phyloP scores from a whole-genome alignment of 1,284 basidiomycete species.

The Agroathelia rolfsii region DNA sequence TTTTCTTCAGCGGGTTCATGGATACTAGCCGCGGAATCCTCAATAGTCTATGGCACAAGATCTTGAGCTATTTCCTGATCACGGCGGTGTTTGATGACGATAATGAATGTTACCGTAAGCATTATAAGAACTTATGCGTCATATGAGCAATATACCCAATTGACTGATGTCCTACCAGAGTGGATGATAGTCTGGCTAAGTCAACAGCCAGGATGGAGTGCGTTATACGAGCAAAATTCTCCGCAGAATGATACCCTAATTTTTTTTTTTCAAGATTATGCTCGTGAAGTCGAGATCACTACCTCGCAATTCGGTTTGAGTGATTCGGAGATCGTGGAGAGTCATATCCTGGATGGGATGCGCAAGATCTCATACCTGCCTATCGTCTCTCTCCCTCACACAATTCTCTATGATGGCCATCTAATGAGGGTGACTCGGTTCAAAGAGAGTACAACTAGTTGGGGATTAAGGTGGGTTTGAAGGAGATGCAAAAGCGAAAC shows the following conservation, averaged over 20 bases:
- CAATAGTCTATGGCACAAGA: constrained; percentile 33
- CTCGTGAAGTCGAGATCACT: constrained; percentile 42
- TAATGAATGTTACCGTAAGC: constrained; percentile 48
- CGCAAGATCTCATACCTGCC: constrained; percentile 40
- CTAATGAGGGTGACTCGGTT: constrained; percentile 36
- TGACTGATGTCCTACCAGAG: constrained; percentile 20
- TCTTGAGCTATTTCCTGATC: constrained; percentile 48
- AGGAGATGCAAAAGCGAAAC: too few species aligned
- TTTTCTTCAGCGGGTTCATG: too few species aligned
- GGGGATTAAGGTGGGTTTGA: constrained; percentile 25
- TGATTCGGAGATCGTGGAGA: constrained; percentile 21
- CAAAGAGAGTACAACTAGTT: constrained; percentile 20
- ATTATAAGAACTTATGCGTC: not conserved
- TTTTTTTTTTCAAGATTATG: constrained; percentile 21
- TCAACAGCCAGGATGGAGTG: constrained; percentile 38
- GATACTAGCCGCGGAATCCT: too few species aligned
- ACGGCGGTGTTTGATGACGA: constrained; percentile 51
- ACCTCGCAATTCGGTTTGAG: constrained; percentile 30
- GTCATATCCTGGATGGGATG: constrained; percentile 26
- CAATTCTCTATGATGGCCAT: constrained; percentile 38
- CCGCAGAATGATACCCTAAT: constrained; percentile 2
- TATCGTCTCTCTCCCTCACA: constrained; percentile 30
- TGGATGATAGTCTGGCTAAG: constrained; percentile 60
- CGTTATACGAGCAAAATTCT: constrained; percentile 12
- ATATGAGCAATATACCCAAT: constrained; percentile 2